Conservation (phyloP, 805 yeast species). For the Blastobotrys mokoenaii region DNA sequence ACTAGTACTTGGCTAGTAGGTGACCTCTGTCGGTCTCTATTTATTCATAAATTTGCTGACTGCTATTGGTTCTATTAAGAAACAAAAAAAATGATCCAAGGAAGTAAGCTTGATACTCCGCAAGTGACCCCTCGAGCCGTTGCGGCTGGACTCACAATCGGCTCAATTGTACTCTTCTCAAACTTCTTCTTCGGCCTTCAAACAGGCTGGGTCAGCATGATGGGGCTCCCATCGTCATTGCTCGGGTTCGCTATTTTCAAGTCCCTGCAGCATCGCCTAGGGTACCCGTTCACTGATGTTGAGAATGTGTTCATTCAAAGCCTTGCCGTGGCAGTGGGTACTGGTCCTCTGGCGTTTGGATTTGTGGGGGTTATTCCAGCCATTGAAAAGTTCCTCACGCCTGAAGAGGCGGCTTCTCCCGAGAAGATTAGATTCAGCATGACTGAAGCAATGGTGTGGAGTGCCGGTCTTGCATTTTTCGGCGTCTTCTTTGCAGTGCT, state of each 20-base stretch:
- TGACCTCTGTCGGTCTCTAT: no score
- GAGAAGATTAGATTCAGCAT: constrained; percentile 30
- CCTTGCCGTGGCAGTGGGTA: constrained; percentile 93
- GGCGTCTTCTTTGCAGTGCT: constrained; percentile 96
- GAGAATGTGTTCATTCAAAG: constrained; percentile 91
- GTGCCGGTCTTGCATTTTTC: constrained; percentile 78
- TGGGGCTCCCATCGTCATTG: constrained; percentile 91
- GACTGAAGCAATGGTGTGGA: constrained; percentile 66
- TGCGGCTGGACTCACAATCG: constrained; percentile 71
- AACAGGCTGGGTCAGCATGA: constrained; percentile 99
- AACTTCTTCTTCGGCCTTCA: constrained; percentile 95
- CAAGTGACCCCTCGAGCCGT: constrained; percentile 62
- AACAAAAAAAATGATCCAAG: no score
- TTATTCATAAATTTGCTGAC: no score
- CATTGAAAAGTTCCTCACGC: constrained; percentile 74
- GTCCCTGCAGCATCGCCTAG: constrained; percentile 31
- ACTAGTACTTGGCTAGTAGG: no score
- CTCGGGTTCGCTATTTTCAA: constrained; percentile 80
- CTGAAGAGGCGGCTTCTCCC: constrained; percentile 65
- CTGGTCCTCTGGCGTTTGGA: constrained; percentile 94
- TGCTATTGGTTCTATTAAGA: no score
- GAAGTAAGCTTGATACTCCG: background rate
- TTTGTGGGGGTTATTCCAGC: constrained; percentile 95
- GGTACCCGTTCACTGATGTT: constrained; percentile 63
- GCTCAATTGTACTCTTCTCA: constrained; percentile 76